Evolutionary conservation across 805 yeast genomes (phyloP).

Genomic region (Sugiyamaella smithiae): DNA sequence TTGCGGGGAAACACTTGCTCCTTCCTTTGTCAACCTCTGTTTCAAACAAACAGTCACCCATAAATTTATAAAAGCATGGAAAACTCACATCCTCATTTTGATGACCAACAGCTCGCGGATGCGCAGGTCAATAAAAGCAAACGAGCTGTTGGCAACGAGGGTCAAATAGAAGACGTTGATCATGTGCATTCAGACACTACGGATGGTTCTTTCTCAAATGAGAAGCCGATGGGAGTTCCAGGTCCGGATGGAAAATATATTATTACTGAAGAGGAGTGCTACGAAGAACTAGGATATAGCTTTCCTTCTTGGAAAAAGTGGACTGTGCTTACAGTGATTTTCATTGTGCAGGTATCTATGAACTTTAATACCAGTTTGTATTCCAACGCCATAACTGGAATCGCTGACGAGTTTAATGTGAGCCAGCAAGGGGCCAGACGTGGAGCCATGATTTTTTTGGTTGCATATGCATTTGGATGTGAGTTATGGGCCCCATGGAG

Average conservation of each 20-base stretch:
- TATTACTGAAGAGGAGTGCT: slow-evolving; percentile 36
- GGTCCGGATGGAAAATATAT: slow-evolving; percentile 16
- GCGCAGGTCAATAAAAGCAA: background rate
- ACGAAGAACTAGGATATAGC: slow-evolving; percentile 37
- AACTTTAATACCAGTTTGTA: slow-evolving; percentile 42
- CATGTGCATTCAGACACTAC: background rate
- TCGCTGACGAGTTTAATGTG: slow-evolving; percentile 44
- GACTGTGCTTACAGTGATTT: slow-evolving; percentile 38
- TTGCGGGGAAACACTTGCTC: too few species aligned
- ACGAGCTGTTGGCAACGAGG: background rate
- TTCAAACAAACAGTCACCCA: too few species aligned
- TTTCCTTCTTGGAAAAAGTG: slow-evolving; percentile 38
- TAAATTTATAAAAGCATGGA: too few species aligned
- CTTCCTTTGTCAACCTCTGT: too few species aligned
- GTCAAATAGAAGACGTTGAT: background rate
- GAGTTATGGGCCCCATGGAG: slow-evolving; percentile 52
- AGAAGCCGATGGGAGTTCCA: slow-evolving; percentile 4
- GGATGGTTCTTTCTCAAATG: background rate
- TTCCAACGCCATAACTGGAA: slow-evolving; percentile 39
- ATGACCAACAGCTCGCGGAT: background rate
- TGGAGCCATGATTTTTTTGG: slow-evolving; percentile 49
- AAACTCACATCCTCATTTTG: background rate
- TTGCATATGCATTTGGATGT: slow-evolving; percentile 58
- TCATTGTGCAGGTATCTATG: slow-evolving; percentile 42
- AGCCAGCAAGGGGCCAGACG: slow-evolving; percentile 45